Conservation (phyloP, 2,329 filamentous ascomycete genomes). For the Lithohypha guttulata region DNA sequence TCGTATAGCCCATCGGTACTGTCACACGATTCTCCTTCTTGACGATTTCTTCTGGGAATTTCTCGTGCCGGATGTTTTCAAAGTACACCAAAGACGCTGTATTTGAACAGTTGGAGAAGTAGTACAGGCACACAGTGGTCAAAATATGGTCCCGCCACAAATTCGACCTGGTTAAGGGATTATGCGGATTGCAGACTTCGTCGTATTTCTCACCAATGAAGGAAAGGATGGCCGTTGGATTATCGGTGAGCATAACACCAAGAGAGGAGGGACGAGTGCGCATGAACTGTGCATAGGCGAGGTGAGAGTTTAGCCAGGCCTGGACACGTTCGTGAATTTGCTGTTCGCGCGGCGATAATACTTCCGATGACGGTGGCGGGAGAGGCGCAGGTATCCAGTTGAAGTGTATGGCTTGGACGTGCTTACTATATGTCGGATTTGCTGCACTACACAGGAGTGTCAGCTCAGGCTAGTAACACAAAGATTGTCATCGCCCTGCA, state of each 20-base stretch:
- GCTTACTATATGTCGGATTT: conserved; percentile 40
- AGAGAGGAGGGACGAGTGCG: conserved; percentile 62
- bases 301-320: conserved; percentile 12
- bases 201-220: conserved; percentile 66
- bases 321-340: conserved; percentile 8
- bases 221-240: conserved; percentile 57
- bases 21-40: conserved; percentile 16
- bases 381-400: conserved; percentile 42
- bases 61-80: conserved; percentile 12
- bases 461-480: too few relatives aligned
- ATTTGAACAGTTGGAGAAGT: conserved; percentile 12
- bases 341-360: conserved; percentile 9
- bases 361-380: not conserved
- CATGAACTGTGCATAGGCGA: conserved; percentile 35
- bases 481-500: too few relatives aligned
- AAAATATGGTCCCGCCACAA: conserved; percentile 12
- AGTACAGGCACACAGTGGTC: conserved; percentile 13
- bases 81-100: conserved; percentile 9
- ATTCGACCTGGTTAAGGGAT: conserved; percentile 4
- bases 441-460: conserved; percentile 29
- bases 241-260: conserved; percentile 57
- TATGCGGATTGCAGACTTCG: conserved; percentile 9
- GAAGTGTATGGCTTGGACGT: conserved; percentile 50
- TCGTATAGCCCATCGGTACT: conserved; percentile 36
- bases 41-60: conserved; percentile 11